phyloP scores from a whole-genome alignment of 305 asterid species.

The Euphrasia arctica region DNA sequence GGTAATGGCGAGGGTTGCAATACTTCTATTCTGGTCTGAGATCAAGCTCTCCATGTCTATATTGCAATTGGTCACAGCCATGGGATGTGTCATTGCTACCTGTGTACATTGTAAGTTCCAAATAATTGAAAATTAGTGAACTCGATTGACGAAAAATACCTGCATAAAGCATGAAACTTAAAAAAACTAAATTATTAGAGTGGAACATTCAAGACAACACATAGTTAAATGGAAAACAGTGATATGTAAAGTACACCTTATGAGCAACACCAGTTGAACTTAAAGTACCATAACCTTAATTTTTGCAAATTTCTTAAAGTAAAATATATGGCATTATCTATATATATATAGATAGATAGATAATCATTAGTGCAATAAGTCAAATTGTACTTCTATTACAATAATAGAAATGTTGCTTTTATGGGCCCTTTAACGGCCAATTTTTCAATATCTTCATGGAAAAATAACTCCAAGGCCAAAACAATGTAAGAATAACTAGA shows the following conservation, averaged over 20 bases:
- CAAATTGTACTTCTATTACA: not conserved
- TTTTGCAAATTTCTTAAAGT: conserved; percentile 3
- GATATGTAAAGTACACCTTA: not conserved
- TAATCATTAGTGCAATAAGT: not conserved
- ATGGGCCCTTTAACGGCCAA: conserved; percentile 3
- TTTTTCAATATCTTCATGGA: too few species aligned
- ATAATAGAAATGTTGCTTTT: not conserved
- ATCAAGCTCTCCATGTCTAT: conserved; percentile 99
- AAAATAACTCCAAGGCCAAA: too few species aligned
- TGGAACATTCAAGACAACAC: conserved; percentile 11
- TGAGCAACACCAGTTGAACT: conserved; percentile 4
- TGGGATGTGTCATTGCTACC: conserved; percentile 99
- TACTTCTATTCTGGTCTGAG: conserved; percentile 97
- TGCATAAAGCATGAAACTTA: conserved; percentile 6
- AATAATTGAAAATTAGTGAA: conserved; percentile 16
- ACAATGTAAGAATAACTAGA: not conserved
- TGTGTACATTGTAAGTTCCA: conserved; percentile 34
- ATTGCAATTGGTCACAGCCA: conserved; percentile 94
- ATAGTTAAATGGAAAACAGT: not conserved
- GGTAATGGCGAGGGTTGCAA: conserved; percentile 98
- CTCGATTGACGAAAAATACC: not conserved
- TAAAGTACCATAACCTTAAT: not conserved
- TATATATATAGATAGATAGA: not conserved
- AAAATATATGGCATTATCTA: conserved; percentile 10
- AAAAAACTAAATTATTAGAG: not conserved